phyloP scores from a whole-genome alignment of 108 stramenopile species.

The Hondaea fermentalgiana region DNA sequence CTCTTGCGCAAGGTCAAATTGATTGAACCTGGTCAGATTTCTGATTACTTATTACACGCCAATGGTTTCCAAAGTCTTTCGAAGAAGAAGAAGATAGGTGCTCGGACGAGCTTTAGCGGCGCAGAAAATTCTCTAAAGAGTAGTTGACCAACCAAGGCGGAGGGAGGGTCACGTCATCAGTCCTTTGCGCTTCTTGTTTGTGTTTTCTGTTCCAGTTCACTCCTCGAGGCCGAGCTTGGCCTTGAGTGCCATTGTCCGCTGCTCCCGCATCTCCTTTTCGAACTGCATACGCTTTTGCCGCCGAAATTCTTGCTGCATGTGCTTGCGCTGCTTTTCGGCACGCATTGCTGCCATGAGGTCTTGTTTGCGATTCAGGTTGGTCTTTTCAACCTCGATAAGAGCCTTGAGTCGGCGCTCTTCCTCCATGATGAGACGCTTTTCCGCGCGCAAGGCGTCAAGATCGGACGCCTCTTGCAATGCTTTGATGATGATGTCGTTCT shows the following conservation, averaged over 20 bases:
- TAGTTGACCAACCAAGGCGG: not conserved
- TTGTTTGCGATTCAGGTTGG: slow-evolving; percentile 37
- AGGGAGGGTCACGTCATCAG: not conserved
- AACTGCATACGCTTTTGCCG: slow-evolving; percentile 19
- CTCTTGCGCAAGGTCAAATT: not conserved
- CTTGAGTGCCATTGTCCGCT: not conserved
- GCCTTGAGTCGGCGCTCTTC: slow-evolving; percentile 57
- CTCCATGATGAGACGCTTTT: slow-evolving; percentile 53
- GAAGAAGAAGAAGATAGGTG: not conserved
- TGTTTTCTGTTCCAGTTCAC: not conserved
- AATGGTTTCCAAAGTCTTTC: not conserved
- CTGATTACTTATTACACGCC: not conserved
- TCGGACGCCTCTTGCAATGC: slow-evolving; percentile 52
- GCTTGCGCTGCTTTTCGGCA: slow-evolving; percentile 51
- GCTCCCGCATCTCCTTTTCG: not conserved
- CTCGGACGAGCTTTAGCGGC: not conserved
- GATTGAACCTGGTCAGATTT: not conserved
- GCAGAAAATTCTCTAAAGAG: not conserved
- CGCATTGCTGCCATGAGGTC: slow-evolving; percentile 48
- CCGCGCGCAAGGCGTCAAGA: slow-evolving; percentile 49
- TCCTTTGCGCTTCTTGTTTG: not conserved
- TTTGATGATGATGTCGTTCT: slow-evolving; percentile 46
- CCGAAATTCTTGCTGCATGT: slow-evolving; percentile 35
- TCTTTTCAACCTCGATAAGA: slow-evolving; percentile 51
- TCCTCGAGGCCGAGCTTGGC: not conserved